Percentiles rank a stretch among this genome's conserved stretches.
These are phyloP conservation scores for Panaeolus papilionaceus DNA, from an alignment of 768 basidiomycete genomes.

Conservation along the genomic window DNA sequence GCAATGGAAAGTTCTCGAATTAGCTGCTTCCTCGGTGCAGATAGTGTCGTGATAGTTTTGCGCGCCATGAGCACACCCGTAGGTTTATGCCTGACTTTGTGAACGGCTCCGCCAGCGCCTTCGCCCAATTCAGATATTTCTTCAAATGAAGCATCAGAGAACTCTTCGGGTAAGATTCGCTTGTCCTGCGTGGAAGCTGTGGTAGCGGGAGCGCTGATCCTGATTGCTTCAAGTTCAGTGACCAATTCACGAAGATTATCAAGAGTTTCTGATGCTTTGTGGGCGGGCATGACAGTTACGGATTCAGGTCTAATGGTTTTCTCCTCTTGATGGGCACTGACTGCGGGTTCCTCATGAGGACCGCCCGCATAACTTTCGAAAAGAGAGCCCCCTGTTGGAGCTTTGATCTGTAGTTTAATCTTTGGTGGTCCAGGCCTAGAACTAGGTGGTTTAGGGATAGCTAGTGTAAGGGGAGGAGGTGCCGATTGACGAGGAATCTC, in stretches of 20 bases:
- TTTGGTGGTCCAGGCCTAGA: slow-evolving; percentile 26
- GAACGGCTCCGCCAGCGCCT: slow-evolving; percentile 95
- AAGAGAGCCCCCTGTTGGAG: slow-evolving; percentile 32
- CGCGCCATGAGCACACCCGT: slow-evolving; percentile 87
- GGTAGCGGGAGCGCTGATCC: slow-evolving; percentile 30
- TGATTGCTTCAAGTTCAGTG: slow-evolving; percentile 40
- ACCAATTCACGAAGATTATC: slow-evolving; percentile 46
- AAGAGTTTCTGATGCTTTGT: slow-evolving; percentile 40
- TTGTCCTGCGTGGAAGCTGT: slow-evolving; percentile 23
- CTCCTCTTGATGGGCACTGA: slow-evolving; percentile 40
- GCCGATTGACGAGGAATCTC: slow-evolving; percentile 32
- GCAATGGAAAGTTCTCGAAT: slow-evolving; percentile 92
- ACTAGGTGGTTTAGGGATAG: slow-evolving; percentile 28
- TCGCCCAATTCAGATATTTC: slow-evolving; percentile 85
- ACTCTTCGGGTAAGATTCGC: slow-evolving; percentile 43
- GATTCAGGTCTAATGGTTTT: slow-evolving; percentile 50
- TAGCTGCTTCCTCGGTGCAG: slow-evolving; percentile 92
- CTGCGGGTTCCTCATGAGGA: slow-evolving; percentile 35
- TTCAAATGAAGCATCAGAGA: slow-evolving; percentile 77
- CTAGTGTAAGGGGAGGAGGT: slow-evolving; percentile 33
- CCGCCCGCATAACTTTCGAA: slow-evolving; percentile 52
- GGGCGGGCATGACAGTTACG: slow-evolving; percentile 38
- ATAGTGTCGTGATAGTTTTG: slow-evolving; percentile 91
- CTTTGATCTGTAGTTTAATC: slow-evolving; percentile 25
- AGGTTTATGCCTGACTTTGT: slow-evolving; percentile 88